These are phyloP conservation scores for Epichloe hybrida DNA, from an alignment of 2,329 filamentous ascomycete species.

Conservation along the genomic window DNA sequence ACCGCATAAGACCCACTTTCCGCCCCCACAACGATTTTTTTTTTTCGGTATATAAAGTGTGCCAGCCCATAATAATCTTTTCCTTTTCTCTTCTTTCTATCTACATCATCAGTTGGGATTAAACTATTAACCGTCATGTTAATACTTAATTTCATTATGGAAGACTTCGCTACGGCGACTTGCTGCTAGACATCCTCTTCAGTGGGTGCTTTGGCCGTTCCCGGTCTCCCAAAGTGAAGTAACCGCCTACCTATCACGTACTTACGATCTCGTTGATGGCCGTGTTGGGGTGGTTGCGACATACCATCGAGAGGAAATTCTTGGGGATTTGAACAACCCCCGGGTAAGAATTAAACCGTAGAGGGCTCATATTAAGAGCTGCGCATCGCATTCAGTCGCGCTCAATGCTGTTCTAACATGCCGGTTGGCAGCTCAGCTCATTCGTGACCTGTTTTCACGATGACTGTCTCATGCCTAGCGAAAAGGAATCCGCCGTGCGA, in stretches of 20 bases:
- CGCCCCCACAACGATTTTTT: conserved; percentile 2
- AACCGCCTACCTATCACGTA: conserved; percentile 32
- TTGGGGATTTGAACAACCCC: not conserved
- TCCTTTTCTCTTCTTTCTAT: conserved; percentile 17
- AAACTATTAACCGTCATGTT: conserved; percentile 38
- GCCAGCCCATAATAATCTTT: conserved; percentile 1
- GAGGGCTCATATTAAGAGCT: not conserved
- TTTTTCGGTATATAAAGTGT: conserved; percentile 7
- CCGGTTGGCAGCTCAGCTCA: no score
- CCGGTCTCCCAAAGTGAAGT: conserved; percentile 37
- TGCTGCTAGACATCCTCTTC: conserved; percentile 36
- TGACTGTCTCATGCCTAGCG: no score
- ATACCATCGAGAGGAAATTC: conserved; percentile 12
- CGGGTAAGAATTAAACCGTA: not conserved
- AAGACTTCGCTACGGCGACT: conserved; percentile 39
- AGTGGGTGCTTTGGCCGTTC: conserved; percentile 42
- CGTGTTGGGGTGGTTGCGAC: conserved; percentile 39
- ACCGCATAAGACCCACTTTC: not conserved
- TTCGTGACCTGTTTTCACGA: no score
- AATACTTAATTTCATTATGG: conserved; percentile 28
- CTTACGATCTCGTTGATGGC: conserved; percentile 26
- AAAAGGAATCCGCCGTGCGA: no score
- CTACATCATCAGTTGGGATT: conserved; percentile 32
- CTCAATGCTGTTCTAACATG: no score
- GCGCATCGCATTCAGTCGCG: no score